Evolutionary conservation across 345 rosid genomes (phyloP), one percentile per base, ranked within the genome.

Genomic region (Brassica nigra): DNA sequence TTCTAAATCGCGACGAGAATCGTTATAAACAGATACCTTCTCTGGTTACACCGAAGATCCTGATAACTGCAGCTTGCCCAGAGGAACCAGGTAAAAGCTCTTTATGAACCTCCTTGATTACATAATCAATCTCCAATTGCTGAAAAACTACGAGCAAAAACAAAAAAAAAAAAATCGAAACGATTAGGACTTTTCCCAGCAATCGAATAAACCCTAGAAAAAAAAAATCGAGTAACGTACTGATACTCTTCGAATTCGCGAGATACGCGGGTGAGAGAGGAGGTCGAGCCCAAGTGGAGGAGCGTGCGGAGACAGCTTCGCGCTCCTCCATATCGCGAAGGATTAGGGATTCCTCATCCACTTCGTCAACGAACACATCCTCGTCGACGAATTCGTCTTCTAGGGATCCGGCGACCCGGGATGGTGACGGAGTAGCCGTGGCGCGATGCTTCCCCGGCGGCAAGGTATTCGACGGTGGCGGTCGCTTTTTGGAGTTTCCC

Each of bases 121-220:
- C 85, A 68, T 90, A 91, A 86, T 93, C 99, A 75, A 95, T 93
- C 94, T 93, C 98, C 88, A 95, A 78, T 74, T 93, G 97, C 89
- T 95, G 99, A 80, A 89, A 95, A 67, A 82, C 98, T 93, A 78
- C 62, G 12, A 8, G 62, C 9, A 65, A 68, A 16, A 54, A 12
- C 0, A 18, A 18, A 18, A 18, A 18, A 18, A 0, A 18, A 18
- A 18, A 8, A 2, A 30, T 39, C 52, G 15, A 23, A 18, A 28
- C 59, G 20, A 12, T 74, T 12, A 54, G 34, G 42, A 66, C 36
- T 49, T 47, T 59, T 4, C 10, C n/a, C 10, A 57, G 63, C 4
- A 39, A 77, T 66, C 76, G 42, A 49, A 55, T 36, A 61, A 73
- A 68, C 66, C 72, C 75, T 55, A 39, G 34, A 55, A 0, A 47